Evolutionary conservation across 2,329 filamentous ascomycete genomes (phyloP).

Genomic region (Fusarium irregulare): DNA sequence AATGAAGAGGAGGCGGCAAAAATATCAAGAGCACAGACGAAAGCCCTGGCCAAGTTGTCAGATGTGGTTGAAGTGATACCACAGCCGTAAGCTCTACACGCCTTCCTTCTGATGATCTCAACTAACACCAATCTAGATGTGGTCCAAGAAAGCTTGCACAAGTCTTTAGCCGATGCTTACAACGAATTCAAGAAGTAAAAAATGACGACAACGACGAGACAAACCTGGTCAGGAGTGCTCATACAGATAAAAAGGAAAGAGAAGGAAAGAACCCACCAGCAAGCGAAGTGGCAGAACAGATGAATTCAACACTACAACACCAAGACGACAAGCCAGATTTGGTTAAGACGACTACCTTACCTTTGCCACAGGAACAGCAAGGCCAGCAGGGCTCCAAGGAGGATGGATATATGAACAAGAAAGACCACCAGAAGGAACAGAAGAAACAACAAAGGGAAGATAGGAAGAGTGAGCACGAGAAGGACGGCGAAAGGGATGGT

Average conservation of each 20-base stretch:
- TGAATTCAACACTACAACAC: background rate
- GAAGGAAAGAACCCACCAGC: background rate
- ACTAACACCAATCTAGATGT: constrained; percentile 24
- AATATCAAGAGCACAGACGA: constrained; percentile 39
- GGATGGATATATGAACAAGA: background rate
- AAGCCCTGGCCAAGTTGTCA: constrained; percentile 38
- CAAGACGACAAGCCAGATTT: background rate
- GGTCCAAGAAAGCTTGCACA: constrained; percentile 49
- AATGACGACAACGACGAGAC: background rate
- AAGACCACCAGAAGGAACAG: background rate
- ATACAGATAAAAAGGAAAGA: background rate
- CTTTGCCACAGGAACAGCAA: background rate
- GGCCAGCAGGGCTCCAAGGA: background rate
- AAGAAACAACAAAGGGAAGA: background rate
- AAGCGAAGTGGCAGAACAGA: background rate
- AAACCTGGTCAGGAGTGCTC: background rate
- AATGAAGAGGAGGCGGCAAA: constrained; percentile 48
- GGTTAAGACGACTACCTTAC: background rate
- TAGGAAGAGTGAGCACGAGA: background rate
- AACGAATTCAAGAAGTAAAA: background rate
- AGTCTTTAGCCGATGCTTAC: constrained; percentile 43
- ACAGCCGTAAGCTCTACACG: constrained; percentile 44
- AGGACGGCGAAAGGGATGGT: accelerated
- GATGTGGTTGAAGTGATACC: constrained; percentile 48
- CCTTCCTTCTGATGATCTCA: accelerated